These are phyloP conservation scores for Saccharomycopsis olivae DNA, from an alignment of 805 yeast genomes.

Conservation along the genomic window DNA sequence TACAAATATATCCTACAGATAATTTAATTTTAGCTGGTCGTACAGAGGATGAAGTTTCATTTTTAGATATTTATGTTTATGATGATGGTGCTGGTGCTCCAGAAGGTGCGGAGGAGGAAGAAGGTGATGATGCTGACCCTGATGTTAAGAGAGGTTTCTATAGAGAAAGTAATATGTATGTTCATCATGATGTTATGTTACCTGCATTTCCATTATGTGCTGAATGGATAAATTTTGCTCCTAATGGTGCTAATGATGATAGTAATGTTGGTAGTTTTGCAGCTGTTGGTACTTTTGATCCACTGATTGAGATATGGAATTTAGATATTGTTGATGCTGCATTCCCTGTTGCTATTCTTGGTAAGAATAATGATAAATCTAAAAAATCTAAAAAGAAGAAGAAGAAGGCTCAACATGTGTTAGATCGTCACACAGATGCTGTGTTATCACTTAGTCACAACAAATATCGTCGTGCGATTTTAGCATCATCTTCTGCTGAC, in stretches of 20 bases:
- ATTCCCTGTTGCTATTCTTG: slow-evolving; percentile 87
- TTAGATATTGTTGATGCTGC: slow-evolving; percentile 86
- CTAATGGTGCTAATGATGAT: slow-evolving; percentile 31
- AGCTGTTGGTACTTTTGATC: slow-evolving; percentile 95
- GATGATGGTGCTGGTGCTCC: slow-evolving; percentile 91
- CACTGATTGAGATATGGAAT: slow-evolving; percentile 96
- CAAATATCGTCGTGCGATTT: slow-evolving; percentile 65
- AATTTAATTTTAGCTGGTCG: slow-evolving; percentile 83
- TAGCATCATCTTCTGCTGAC: slow-evolving; percentile 94
- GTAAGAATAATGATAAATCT: slow-evolving; percentile 37
- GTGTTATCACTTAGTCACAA: slow-evolving; percentile 82
- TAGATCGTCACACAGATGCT: slow-evolving; percentile 87
- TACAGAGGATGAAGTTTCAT: slow-evolving; percentile 92
- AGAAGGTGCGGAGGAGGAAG: slow-evolving; percentile 52
- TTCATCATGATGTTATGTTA: slow-evolving; percentile 93
- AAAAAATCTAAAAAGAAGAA: slow-evolving; percentile 33
- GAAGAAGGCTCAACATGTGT: slow-evolving; percentile 38
- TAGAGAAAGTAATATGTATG: slow-evolving; percentile 70
- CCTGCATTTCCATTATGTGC: slow-evolving; percentile 96
- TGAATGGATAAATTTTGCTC: slow-evolving; percentile 83
- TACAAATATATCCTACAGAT: slow-evolving; percentile 82
- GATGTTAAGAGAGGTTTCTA: slow-evolving; percentile 36
- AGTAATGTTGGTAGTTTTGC: slow-evolving; percentile 69
- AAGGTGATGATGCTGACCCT: slow-evolving; percentile 52
- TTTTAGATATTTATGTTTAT: slow-evolving; percentile 85